Base-by-base conservation (phyloP, 2,329 filamentous ascomycete genomes). In the Sclerotinia trifoliorum region DNA sequence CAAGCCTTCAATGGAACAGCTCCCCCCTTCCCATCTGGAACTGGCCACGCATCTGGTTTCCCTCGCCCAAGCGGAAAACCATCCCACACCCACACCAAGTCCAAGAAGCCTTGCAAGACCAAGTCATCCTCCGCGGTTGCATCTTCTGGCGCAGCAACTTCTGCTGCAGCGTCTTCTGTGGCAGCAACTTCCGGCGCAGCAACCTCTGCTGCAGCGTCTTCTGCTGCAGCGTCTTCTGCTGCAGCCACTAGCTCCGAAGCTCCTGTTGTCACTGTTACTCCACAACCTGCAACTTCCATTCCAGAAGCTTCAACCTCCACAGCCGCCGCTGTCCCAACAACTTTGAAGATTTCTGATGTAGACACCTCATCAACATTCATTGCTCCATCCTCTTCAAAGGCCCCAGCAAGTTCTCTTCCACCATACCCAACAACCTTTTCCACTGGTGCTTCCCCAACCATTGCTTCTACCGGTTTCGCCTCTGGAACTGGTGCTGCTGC, bases 391-490 rank as follows among this genome's bases (percentile, higher is more conserved):
- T 52, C 61, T 44, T 64, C 61, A 8, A 64, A 64, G 35, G 24
- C 61, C 32, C 13, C 49, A 39, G 48, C 5, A 13, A 55, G 15
- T 35, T 55, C 61, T 26, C 48, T 64, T 32, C 61, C 62, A 54
- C 62, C 62, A 42, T 65, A 65, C 62, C 62, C 62, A 55, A 65
- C 62, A n/a, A 65, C 62, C 26, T 44, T 65, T 8, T 39, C 35
- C n/a, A 65, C 62, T 11, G 39, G 49, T 39, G 32, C 54, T 13
- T 58, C 52, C 15, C 24, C 64, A 2, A 66, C 64, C 32, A 19
- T 66, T n/a, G 54, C 64, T 44, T 66, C 64, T 1, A 66, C 64
- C 11, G 64, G 64, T n/a, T 49, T 60, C 13, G 64, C 64, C 51
- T 60, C 64, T 21, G 64, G 54, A 60, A 66, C 64, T n/a, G 64